These are phyloP conservation scores for Lepiota venenata DNA, from an alignment of 768 basidiomycete species.

Conservation along the genomic window DNA sequence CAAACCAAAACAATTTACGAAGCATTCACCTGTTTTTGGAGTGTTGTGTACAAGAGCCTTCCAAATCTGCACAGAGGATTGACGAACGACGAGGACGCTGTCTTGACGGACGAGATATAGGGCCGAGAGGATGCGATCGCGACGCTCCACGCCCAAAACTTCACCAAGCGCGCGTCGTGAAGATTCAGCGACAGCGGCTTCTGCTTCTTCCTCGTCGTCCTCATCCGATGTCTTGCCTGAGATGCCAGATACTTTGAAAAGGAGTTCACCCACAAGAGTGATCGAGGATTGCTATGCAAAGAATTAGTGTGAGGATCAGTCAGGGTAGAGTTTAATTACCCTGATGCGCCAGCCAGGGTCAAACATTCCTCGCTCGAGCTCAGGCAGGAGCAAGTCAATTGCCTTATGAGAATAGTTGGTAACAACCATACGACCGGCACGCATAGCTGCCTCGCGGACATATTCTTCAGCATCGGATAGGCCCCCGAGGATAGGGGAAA, in stretches of 20 bases:
- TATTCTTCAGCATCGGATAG: slow-evolving; percentile 92
- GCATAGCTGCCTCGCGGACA: slow-evolving; percentile 96
- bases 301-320: slow-evolving; percentile 9
- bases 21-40: slow-evolving; percentile 70
- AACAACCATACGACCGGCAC: slow-evolving; percentile 97
- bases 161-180: slow-evolving; percentile 86
- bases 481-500: slow-evolving; percentile 87
- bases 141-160: slow-evolving; percentile 81
- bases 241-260: slow-evolving; percentile 97
- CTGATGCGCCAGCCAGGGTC: slow-evolving; percentile 94
- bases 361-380: slow-evolving; percentile 93
- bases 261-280: slow-evolving; percentile 89
- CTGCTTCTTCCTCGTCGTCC: slow-evolving; percentile 69
- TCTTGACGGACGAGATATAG: slow-evolving; percentile 95
- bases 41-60: slow-evolving; percentile 96
- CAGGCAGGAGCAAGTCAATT: slow-evolving; percentile 90
- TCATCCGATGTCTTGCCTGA: slow-evolving; percentile 78
- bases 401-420: slow-evolving; percentile 90
- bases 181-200: slow-evolving; percentile 69
- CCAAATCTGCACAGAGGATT: slow-evolving; percentile 95
- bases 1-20: background rate
- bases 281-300: slow-evolving; percentile 82
- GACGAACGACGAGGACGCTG: slow-evolving; percentile 82
- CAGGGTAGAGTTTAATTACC: slow-evolving; percentile 39
- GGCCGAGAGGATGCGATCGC: slow-evolving; percentile 88